Conservation (phyloP, 352 stramenopile species). For the Pythium diclinum region DNA sequence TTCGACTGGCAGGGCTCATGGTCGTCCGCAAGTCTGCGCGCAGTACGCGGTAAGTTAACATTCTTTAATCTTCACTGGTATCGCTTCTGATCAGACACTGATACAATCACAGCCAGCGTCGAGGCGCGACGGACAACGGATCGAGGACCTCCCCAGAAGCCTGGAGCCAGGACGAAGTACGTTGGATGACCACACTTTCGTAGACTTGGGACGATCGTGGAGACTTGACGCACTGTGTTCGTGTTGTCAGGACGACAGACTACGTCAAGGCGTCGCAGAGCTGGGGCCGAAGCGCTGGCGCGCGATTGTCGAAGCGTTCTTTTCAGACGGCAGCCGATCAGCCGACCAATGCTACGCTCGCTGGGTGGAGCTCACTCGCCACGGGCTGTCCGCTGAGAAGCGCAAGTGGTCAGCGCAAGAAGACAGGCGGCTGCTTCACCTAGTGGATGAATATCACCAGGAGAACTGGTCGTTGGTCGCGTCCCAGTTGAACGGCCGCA, state of each 20-base stretch:
- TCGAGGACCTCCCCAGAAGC: too few relatives aligned
- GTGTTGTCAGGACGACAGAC: slow-evolving; percentile 11
- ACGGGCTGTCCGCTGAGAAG: slow-evolving; percentile 22
- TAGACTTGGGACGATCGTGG: too few relatives aligned
- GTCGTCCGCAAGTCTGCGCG: not conserved
- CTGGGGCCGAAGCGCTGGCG: slow-evolving; percentile 19
- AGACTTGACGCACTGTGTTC: too few relatives aligned
- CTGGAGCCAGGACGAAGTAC: too few relatives aligned
- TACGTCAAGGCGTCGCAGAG: slow-evolving; percentile 3
- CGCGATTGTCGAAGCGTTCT: slow-evolving; percentile 10
- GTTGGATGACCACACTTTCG: too few relatives aligned
- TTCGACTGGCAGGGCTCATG: not conserved
- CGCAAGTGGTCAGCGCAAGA: slow-evolving; percentile 42
- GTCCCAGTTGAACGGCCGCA: slow-evolving; percentile 53
- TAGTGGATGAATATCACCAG: slow-evolving; percentile 41
- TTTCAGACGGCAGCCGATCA: slow-evolving; percentile 14
- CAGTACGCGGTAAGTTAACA: not conserved
- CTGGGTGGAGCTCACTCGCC: slow-evolving; percentile 42
- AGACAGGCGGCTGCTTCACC: slow-evolving; percentile 36
- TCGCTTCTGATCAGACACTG: too few relatives aligned
- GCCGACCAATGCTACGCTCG: slow-evolving; percentile 28
- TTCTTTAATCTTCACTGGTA: too few relatives aligned
- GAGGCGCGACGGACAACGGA: too few relatives aligned
- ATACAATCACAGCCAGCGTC: too few relatives aligned
- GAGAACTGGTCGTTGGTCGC: slow-evolving; percentile 59